Percentiles rank a stretch among this genome's conserved stretches.
Evolutionary conservation across 1,284 basidiomycete genomes (phyloP).

Genomic region (Papiliotrema terrestris): DNA sequence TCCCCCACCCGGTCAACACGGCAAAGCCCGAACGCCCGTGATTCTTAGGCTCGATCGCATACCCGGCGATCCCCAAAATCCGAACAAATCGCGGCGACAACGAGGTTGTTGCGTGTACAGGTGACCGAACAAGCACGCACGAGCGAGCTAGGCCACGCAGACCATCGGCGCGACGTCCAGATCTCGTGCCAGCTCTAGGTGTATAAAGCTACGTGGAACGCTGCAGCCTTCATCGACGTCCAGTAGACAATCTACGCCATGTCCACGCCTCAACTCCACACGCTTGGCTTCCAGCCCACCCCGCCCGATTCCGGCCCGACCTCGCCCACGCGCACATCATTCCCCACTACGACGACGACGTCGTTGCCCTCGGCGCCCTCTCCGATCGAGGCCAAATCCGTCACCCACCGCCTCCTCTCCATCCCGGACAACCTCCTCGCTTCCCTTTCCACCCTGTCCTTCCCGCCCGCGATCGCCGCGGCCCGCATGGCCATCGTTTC

Average conservation of each 20-base stretch:
- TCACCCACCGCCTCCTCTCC: constrained; percentile 14
- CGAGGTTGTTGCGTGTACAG: no score
- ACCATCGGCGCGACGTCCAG: no score
- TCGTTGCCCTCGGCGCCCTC: neutral
- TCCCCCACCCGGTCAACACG: no score
- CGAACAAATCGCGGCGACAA: no score
- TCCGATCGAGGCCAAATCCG: neutral
- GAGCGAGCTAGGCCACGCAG: no score
- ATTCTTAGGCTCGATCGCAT: no score
- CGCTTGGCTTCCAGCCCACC: constrained; percentile 1
- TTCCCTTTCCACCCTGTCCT: constrained; percentile 13
- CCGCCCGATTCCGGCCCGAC: constrained; percentile 15
- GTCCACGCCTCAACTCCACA: neutral
- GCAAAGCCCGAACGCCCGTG: no score
- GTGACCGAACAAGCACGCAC: no score
- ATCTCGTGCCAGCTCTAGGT: no score
- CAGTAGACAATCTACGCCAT: no score
- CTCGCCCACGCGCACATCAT: constrained; percentile 6
- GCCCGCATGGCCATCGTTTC: constrained; percentile 22
- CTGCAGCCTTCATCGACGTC: neutral
- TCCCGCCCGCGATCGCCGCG: constrained; percentile 16
- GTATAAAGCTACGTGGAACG: no score
- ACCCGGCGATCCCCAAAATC: no score
- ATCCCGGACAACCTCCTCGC: constrained; percentile 18
- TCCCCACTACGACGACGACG: neutral